Evolutionary conservation across 164 flowering plant species (phyloP).

Genomic region (Pachysandra terminalis): DNA sequence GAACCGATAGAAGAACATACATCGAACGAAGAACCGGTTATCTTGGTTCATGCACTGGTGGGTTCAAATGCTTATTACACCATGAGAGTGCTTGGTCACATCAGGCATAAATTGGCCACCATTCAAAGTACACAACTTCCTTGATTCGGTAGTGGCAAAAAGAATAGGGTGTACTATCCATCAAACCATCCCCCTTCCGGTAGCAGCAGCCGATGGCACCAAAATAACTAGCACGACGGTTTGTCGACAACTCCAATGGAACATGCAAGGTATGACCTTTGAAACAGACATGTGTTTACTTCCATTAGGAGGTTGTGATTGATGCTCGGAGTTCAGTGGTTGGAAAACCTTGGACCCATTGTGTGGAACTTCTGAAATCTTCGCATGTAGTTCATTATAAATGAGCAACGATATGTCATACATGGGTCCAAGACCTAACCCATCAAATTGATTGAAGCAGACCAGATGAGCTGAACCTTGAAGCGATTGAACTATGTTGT

Average conservation of each 20-base stretch:
- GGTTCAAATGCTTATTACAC: background rate
- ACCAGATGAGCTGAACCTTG: background rate
- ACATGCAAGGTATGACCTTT: background rate
- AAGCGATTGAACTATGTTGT: background rate
- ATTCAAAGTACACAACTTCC: background rate
- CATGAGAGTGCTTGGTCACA: background rate
- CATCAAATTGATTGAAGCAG: background rate
- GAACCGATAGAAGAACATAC: background rate
- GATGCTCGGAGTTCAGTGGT: background rate
- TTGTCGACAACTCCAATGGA: too few species aligned
- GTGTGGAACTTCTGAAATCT: background rate
- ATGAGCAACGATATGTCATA: too few species aligned
- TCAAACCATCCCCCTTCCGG: background rate
- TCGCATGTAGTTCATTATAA: too few species aligned
- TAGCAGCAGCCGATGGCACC: background rate
- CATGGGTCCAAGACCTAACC: too few species aligned
- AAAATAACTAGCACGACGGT: too few species aligned
- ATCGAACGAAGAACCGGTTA: background rate
- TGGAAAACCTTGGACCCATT: background rate
- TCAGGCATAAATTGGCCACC: background rate
- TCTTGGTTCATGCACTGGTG: background rate
- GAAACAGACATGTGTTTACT: background rate
- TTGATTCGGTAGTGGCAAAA: background rate
- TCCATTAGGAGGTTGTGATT: constrained; percentile 7
- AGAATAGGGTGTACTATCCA: background rate